Conservation (phyloP, 306 rosid genomes). For the Myrica gale region DNA sequence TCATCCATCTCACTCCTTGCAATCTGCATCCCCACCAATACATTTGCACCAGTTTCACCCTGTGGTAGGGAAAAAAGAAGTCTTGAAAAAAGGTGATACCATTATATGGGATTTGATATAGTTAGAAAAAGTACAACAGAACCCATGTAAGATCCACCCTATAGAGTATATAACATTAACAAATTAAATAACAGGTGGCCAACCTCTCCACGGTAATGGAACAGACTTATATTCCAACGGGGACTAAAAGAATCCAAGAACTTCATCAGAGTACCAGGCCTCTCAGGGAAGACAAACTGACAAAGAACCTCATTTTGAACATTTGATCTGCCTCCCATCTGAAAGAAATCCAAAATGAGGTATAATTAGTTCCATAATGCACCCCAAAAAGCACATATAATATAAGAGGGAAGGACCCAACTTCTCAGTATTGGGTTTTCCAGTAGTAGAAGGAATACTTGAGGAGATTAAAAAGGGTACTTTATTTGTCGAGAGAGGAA, state of each 20-base stretch:
- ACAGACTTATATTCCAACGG: constrained; percentile 87
- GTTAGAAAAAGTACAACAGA: not conserved
- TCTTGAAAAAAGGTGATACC: too few species aligned
- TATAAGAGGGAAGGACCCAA: too few species aligned
- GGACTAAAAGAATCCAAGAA: constrained; percentile 88
- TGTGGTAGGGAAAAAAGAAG: constrained; percentile 26
- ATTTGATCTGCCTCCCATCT: constrained; percentile 80
- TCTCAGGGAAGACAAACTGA: constrained; percentile 84
- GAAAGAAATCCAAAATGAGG: constrained; percentile 33
- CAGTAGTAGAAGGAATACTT: too few species aligned
- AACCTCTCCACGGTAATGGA: constrained; percentile 85
- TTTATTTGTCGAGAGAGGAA: not conserved
- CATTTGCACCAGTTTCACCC: constrained; percentile 90
- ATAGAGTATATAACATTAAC: constrained; percentile 13
- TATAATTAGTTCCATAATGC: constrained; percentile 17
- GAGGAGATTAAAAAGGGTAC: not conserved
- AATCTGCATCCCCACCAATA: constrained; percentile 85
- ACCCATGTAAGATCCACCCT: not conserved
- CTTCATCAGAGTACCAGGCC: constrained; percentile 86
- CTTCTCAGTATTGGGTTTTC: too few species aligned
- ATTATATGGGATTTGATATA: constrained; percentile 2
- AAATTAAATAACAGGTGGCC: constrained; percentile 8
- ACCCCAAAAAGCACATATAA: constrained; percentile 1
- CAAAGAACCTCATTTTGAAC: constrained; percentile 79
- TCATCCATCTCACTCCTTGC: constrained; percentile 53